Evolutionary conservation across 805 yeast species (phyloP), one percentile per base, ranked within the genome.

Genomic region (Brettanomyces nanus): DNA sequence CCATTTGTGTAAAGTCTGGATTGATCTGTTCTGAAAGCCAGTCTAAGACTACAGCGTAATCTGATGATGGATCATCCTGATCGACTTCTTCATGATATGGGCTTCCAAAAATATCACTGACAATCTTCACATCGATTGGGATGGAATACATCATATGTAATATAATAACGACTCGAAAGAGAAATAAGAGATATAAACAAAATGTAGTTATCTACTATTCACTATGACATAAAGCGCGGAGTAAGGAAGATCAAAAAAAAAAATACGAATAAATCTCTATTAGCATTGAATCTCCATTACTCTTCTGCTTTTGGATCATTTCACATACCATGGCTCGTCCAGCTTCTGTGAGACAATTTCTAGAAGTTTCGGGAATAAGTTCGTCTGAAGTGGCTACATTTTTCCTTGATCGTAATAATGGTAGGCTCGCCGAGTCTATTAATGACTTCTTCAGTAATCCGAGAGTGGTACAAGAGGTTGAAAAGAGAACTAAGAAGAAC

Each of bases 341-440:
- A 23, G 45, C 53, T 6, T 35, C 46, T 5, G 37, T 51, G 7
- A 53, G 47, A 35, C 61, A 62, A 39, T 69, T 71, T 48, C 45
- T 59, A 33, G 64, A 61, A 28, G 51, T 71, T 33, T 67, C 77
- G 7, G 68, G 67, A 5, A 52, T 63, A 2, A 39, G 54, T 4
- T 43, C 51, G 4, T 43, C 57, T 6, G 57, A 50, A 10, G 73
- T 75, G 13, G 57, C 62, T 2, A 45, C 44, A 31, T 62, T 56
- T 39, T 61, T 69, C n/a, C 56, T 60, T 13, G 42, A 42, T 19
- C 39, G 54, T 41, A 48, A 48, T 20, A 43, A 40, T 11, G 45
- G 49, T 11, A 40, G 39, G 18, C 29, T 53, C 31, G 44, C 48
- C 2, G 40, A 37, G 20, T 50, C 59, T 2, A 44, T 54, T 11